Conservation (phyloP, 176 grass and related monocot genomes). For the Zoysia japonica region DNA sequence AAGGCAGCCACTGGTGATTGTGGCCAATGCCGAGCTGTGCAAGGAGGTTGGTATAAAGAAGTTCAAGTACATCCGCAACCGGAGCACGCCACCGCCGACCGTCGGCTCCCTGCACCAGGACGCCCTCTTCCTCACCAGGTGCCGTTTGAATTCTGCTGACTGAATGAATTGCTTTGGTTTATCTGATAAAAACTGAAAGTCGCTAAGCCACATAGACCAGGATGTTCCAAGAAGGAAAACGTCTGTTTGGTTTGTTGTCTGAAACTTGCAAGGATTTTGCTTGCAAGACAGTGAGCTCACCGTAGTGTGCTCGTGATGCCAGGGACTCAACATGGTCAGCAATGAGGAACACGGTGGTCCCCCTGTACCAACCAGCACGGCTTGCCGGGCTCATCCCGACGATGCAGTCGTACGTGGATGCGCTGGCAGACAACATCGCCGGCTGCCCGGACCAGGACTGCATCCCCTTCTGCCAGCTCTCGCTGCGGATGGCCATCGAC, state of each 20-base stretch:
- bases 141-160: background rate
- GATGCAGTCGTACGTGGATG: constrained; percentile 68
- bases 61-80: constrained; percentile 86
- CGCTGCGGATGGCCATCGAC: constrained; percentile 72
- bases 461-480: constrained; percentile 71
- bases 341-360: constrained; percentile 77
- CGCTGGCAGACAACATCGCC: constrained; percentile 44
- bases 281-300: background rate
- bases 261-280: background rate
- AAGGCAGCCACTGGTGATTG: constrained; percentile 85
- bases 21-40: constrained; percentile 86
- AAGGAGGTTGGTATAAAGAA: constrained; percentile 94
- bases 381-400: constrained; percentile 70
- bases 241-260: background rate
- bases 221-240: constrained; percentile 1
- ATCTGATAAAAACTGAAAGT: background rate
- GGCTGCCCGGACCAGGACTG: constrained; percentile 51
- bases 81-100: constrained; percentile 70
- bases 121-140: constrained; percentile 79
- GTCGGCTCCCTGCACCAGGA: constrained; percentile 78
- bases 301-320: background rate
- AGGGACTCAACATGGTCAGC: constrained; percentile 83
- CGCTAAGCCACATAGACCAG: background rate
- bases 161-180: background rate
- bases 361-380: constrained; percentile 82